Evolutionary conservation across 2,329 filamentous ascomycete species (phyloP).

Genomic region (Paracamarosporium sp.): DNA sequence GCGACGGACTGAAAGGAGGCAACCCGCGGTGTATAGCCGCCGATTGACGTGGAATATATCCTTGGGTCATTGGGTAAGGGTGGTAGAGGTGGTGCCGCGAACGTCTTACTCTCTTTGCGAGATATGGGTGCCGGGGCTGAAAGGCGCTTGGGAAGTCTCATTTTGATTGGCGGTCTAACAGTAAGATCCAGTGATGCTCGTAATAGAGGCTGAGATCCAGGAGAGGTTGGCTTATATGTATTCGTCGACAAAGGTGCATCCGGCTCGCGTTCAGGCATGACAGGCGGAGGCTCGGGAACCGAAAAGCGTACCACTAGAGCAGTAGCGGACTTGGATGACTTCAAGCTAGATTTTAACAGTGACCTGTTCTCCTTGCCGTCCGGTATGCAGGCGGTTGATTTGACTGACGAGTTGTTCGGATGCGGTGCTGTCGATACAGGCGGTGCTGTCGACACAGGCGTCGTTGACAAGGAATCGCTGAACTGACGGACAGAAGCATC

Average conservation of each 20-base stretch:
- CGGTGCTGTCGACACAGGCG: conserved; percentile 8
- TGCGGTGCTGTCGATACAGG: conserved; percentile 11
- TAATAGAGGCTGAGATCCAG: background rate
- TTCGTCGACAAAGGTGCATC: background rate
- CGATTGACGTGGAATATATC: conserved; percentile 20
- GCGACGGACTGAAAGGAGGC: conserved; percentile 31
- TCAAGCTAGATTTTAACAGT: conserved; percentile 30
- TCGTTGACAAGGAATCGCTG: background rate
- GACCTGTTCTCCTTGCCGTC: conserved; percentile 16
- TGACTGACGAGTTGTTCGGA: conserved; percentile 23
- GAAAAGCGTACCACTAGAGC: conserved; percentile 32
- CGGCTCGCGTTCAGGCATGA: conserved; percentile 1
- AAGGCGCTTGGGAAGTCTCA: conserved; percentile 20
- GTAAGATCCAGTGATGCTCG: conserved; percentile 1
- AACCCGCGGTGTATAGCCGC: conserved; percentile 17
- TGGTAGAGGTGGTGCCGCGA: conserved; percentile 7
- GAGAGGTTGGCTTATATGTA: background rate
- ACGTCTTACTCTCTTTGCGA: conserved; percentile 4
- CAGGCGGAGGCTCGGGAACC: conserved; percentile 22
- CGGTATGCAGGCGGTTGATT: conserved; percentile 8
- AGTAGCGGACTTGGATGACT: conserved; percentile 25
- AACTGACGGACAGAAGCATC: background rate
- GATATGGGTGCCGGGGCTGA: conserved; percentile 17
- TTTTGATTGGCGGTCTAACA: conserved; percentile 9
- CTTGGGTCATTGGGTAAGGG: conserved; percentile 12